Base-by-base conservation (phyloP, 2,329 filamentous ascomycete genomes). In the Blastomyces emzantsi region DNA sequence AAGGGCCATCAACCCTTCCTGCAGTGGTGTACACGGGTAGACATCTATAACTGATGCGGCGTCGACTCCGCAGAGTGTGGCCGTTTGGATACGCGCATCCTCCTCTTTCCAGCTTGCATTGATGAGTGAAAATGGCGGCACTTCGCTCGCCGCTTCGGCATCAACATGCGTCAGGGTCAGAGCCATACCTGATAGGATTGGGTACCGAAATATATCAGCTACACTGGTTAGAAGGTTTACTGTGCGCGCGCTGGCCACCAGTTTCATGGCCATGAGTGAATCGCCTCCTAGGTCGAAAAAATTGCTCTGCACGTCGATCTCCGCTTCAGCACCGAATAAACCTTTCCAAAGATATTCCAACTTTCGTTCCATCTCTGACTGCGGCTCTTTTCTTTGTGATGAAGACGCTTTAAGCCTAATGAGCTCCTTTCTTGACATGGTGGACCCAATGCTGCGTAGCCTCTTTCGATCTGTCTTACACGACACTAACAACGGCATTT, bases 1-100 rank as follows among this genome's bases (percentile, higher is more conserved):
- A 22, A 79, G 70, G 0, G 77, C 74, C 58, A 78, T 65, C 7
- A 79, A 69, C 7, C 74, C 77, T 69, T 78, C 76, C 63, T 79
- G 77, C 0, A 78, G 69, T 2, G 76, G 70, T 15, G 70, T 73
- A 61, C 70, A 73, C 3, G 72, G 72, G 59, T 72, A 73, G 17
- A 73, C 68, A 63, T 74, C 72, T 39, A 72, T 69, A 62, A 74
- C 64, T 4, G 61, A 30, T 1, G 65, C 56, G 28, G 41, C 2
- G 19, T 69, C 52, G 49, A 73, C 36, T 7, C 61, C 52, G 61
- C 70, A 73, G 19, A 61, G 59, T 25, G 62, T 55, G 13, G 61
- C 60, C 7, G 63, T 62, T 52, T 64, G 60, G 6, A 15, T 52
- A 30, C 66, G 64, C 36, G 63, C 63, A 28, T 45, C 43, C 7